phyloP scores from a whole-genome alignment of 2,329 filamentous ascomycete genomes.

The Lachnellula occidentalis region DNA sequence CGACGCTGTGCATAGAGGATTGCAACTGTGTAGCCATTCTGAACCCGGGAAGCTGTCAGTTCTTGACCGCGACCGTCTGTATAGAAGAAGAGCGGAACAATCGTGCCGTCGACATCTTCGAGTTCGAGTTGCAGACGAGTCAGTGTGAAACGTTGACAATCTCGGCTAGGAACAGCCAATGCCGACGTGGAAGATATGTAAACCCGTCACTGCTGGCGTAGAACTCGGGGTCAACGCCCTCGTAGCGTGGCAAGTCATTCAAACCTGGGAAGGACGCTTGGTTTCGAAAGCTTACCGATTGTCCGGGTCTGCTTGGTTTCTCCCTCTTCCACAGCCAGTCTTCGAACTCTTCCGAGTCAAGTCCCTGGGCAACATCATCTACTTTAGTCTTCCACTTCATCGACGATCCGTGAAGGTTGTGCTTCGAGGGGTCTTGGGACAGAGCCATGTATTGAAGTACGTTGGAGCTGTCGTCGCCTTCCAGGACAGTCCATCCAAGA shows the following conservation, averaged over 20 bases:
- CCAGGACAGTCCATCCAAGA: constrained; percentile 8
- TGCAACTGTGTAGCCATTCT: constrained; percentile 17
- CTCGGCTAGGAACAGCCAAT: constrained; percentile 23
- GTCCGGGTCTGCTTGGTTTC: constrained; percentile 6
- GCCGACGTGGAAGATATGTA: constrained; percentile 8
- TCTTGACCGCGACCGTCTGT: constrained; percentile 26
- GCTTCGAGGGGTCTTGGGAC: constrained; percentile 15
- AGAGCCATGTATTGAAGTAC: constrained; percentile 10
- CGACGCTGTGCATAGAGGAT: constrained; percentile 18
- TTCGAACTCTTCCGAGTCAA: constrained; percentile 14
- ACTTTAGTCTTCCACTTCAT: constrained; percentile 16
- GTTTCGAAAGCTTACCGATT: constrained; percentile 11
- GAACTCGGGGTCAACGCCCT: constrained; percentile 11
- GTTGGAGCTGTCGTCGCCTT: constrained; percentile 12
- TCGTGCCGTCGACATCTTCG: constrained; percentile 23
- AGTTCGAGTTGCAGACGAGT: constrained; percentile 24
- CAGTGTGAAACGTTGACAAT: constrained; percentile 15
- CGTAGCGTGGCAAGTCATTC: constrained; percentile 11
- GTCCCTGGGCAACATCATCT: constrained; percentile 11
- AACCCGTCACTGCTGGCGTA: constrained; percentile 10
- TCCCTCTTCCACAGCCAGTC: constrained; percentile 22
- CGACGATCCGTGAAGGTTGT: constrained; percentile 9
- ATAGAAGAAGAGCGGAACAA: constrained; percentile 27
- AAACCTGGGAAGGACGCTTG: constrained; percentile 22
- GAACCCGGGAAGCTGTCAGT: constrained; percentile 15